Base-by-base conservation (phyloP, 2,329 filamentous ascomycete genomes). In the Xylariaceae sp. region DNA sequence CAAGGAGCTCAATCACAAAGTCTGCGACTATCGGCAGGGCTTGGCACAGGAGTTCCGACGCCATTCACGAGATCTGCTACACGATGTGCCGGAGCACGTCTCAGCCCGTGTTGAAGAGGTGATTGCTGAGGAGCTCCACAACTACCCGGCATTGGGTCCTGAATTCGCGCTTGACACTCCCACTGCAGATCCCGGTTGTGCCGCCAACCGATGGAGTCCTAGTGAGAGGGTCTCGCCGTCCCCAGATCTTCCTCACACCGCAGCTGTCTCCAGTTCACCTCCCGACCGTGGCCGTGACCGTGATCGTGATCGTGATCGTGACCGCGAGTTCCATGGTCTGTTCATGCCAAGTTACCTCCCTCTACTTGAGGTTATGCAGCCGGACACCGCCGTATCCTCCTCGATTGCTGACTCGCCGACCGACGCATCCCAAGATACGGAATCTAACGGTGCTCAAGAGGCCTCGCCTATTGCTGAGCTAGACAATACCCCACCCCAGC, bases 281-380 rank as follows among this genome's bases (percentile, higher is more conserved):
- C 45, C 53, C 73, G 80, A 82, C 60, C 79, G 82, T 61, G 83
- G 86, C 65, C 74, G 75, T 67, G 83, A 87, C 64, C 74, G 75
- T 41, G 80, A 82, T 60, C 79, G 82, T 39, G 80, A 82, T 59
- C 79, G 82, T 61, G 83, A 86, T 65, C 74, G 75, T 67, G 83
- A 87, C 65, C 74, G 75, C 68, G 83, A 86, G 65, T 81, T 88
- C 64, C 79, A 80, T 63, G 84, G 84, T 61, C 73, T 88, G 60
- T 87, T 88, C 68, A 86, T 81, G 41, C 85, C 84, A 34, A 80
- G 75, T 62, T 88, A 82, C 67, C 77, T 88, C 57, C 84, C 84
- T 50, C 75, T 88, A 57, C 78, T 88, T 57, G 84, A 86, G 64
- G 76, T 76, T 62, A 66, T 68, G 51, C 68, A 74, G 52, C 68